These are phyloP conservation scores for Nadsonia starkeyi-henricii DNA, from an alignment of 1,139 yeast genomes.

Conservation along the genomic window DNA sequence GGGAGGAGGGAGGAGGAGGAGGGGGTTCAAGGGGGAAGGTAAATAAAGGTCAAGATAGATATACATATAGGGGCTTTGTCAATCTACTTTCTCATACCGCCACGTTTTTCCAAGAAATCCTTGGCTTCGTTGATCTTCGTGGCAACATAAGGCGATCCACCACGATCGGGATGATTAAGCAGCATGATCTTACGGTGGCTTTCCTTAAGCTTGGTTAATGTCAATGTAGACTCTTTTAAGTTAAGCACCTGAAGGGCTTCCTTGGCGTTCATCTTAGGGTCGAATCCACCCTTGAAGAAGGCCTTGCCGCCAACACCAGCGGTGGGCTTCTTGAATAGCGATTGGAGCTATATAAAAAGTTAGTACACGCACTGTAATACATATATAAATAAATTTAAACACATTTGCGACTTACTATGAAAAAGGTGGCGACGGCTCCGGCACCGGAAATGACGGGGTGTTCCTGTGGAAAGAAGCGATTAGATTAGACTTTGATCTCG, in stretches of 20 bases:
- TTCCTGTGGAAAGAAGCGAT: conserved; percentile 18
- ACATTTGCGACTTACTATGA: conserved; percentile 16
- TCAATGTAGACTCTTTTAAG: conserved; percentile 63
- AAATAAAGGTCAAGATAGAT: no score
- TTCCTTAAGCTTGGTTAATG: conserved; percentile 71
- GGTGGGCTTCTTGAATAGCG: conserved; percentile 52
- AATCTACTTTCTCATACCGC: conserved; percentile 29
- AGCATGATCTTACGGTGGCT: conserved; percentile 88
- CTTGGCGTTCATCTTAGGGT: conserved; percentile 71
- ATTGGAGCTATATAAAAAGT: conserved; percentile 32
- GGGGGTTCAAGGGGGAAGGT: no score
- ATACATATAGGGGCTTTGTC: no score
- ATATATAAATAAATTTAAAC: no score
- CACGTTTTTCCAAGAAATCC: conserved; percentile 79
- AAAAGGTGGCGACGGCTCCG: conserved; percentile 48
- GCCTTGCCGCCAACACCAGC: conserved; percentile 65
- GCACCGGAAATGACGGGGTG: conserved; percentile 68
- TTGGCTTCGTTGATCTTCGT: conserved; percentile 96
- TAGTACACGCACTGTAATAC: neutral
- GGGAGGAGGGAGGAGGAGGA: no score
- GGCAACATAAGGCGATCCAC: conserved; percentile 90
- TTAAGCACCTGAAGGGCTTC: conserved; percentile 86
- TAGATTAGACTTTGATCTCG: neutral
- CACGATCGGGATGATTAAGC: conserved; percentile 94
- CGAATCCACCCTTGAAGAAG: conserved; percentile 78